These are phyloP conservation scores for Eruca vesicaria DNA, from an alignment of 441 rosid species.

Conservation along the genomic window DNA sequence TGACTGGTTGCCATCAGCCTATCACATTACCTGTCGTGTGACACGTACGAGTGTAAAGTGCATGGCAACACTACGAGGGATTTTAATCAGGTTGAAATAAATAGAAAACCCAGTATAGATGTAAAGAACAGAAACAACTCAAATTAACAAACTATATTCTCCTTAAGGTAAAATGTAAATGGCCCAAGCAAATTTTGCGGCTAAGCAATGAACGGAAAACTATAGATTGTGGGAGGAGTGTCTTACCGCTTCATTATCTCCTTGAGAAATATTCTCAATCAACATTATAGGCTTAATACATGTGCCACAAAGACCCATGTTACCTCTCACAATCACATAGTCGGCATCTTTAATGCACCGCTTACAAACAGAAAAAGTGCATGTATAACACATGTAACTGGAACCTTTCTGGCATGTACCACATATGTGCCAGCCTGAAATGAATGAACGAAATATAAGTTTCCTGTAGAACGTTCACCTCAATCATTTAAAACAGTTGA, in stretches of 20 bases:
- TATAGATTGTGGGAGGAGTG: slow-evolving; percentile 10
- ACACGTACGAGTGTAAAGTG: background rate
- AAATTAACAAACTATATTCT: slow-evolving; percentile 11
- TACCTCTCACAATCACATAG: slow-evolving; percentile 76
- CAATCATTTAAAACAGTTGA: slow-evolving; percentile 2
- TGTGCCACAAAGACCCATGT: slow-evolving; percentile 91
- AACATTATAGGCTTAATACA: slow-evolving; percentile 93
- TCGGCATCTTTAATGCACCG: slow-evolving; percentile 93
- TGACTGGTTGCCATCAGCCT: background rate
- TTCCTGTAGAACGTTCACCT: slow-evolving; percentile 2
- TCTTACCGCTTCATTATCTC: slow-evolving; percentile 68
- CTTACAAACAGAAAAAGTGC: slow-evolving; percentile 96
- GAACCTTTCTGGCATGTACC: slow-evolving; percentile 85
- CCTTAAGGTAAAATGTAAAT: background rate
- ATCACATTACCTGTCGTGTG: slow-evolving; percentile 8
- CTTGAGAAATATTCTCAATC: slow-evolving; percentile 66
- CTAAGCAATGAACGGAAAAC: background rate
- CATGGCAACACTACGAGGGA: slow-evolving; percentile 17
- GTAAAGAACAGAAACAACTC: slow-evolving; percentile 11
- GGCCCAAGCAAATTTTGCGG: slow-evolving; percentile 11
- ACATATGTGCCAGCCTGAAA: slow-evolving; percentile 96
- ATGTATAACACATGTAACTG: slow-evolving; percentile 96
- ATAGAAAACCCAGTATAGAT: slow-evolving; percentile 14
- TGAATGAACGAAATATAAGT: slow-evolving; percentile 17
- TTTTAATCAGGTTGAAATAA: background rate